phyloP scores from a whole-genome alignment of 192 early-diverging fungal species.

The Diversispora epigaea region DNA sequence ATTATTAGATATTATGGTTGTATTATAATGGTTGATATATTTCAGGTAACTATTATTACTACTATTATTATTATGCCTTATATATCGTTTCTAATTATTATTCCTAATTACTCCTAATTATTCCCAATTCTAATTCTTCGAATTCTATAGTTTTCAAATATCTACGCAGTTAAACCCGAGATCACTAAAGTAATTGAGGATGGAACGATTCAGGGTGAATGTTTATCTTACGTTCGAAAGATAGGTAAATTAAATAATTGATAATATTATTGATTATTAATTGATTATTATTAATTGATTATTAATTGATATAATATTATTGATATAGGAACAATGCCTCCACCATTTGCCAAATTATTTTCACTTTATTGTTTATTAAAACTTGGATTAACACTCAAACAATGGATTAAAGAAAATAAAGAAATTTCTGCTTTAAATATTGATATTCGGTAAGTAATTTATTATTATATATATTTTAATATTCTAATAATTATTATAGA shows the following conservation, averaged over 20 bases:
- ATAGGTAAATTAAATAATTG: slow-evolving; percentile 34
- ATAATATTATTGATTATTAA: no score
- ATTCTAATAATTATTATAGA: no score
- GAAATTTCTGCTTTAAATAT: slow-evolving; percentile 59
- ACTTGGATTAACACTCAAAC: slow-evolving; percentile 72
- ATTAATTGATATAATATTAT: background rate
- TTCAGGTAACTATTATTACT: slow-evolving; percentile 54
- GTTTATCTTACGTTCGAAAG: slow-evolving; percentile 69
- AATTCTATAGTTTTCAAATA: slow-evolving; percentile 68
- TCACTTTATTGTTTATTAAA: slow-evolving; percentile 79
- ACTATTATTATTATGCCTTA: background rate
- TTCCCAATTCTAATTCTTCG: no score
- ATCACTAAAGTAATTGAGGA: slow-evolving; percentile 64
- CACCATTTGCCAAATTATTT: slow-evolving; percentile 70
- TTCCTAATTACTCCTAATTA: no score
- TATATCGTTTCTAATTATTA: no score
- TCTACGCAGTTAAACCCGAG: slow-evolving; percentile 72
- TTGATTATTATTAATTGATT: background rate
- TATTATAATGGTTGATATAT: slow-evolving; percentile 86
- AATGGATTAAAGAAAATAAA: slow-evolving; percentile 83
- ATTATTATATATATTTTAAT: no score
- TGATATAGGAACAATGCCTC: slow-evolving; percentile 44
- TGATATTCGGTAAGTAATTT: slow-evolving; percentile 69
- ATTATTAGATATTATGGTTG: slow-evolving; percentile 80
- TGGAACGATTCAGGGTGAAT: slow-evolving; percentile 71